Percentiles rank a stretch among this genome's conserved stretches.
phyloP scores from a whole-genome alignment of 495 filamentous ascomycete genomes.

The Hypoxylon cercidicola region DNA sequence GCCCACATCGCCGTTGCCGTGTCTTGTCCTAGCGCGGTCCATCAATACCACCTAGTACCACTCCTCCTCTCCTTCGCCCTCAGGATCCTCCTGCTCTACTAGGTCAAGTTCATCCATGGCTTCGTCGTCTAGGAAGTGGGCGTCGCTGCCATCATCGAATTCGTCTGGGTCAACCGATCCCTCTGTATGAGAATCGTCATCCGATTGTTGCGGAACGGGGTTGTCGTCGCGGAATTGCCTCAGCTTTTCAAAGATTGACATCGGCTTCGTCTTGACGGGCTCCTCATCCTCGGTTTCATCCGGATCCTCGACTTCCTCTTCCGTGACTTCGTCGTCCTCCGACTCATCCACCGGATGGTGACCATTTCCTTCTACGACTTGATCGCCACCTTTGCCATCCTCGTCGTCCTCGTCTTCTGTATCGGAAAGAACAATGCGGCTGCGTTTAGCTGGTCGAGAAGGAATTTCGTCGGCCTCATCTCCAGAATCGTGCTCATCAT shows the following conservation, averaged over 20 bases:
- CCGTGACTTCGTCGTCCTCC: conserved; percentile 7
- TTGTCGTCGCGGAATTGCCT: conserved; percentile 39
- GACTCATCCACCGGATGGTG: neutral
- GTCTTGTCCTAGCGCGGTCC: too few relatives aligned
- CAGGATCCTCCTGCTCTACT: too few relatives aligned
- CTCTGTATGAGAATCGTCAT: conserved; percentile 18
- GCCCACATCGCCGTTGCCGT: too few relatives aligned
- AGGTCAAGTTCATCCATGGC: too few relatives aligned
- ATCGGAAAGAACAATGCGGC: conserved; percentile 29
- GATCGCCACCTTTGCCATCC: conserved; percentile 38
- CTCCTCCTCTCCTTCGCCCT: too few relatives aligned
- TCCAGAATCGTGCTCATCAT: conserved; percentile 34
- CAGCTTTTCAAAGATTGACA: conserved; percentile 38
- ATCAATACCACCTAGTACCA: too few relatives aligned
- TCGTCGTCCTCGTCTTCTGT: conserved; percentile 40
- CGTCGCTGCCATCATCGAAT: neutral
- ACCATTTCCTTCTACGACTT: conserved; percentile 9
- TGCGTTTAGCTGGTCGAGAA: conserved; percentile 24
- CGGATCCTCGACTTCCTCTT: conserved; percentile 13
- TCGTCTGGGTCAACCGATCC: conserved; percentile 19
- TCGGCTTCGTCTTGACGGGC: conserved; percentile 20
- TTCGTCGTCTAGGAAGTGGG: too few relatives aligned
- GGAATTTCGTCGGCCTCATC: conserved; percentile 4
- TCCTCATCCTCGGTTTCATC: conserved; percentile 26
- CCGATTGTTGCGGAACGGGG: conserved; percentile 30